Base-by-base conservation (phyloP, 2,329 filamentous ascomycete species). In the Epichloe coenophiala region DNA sequence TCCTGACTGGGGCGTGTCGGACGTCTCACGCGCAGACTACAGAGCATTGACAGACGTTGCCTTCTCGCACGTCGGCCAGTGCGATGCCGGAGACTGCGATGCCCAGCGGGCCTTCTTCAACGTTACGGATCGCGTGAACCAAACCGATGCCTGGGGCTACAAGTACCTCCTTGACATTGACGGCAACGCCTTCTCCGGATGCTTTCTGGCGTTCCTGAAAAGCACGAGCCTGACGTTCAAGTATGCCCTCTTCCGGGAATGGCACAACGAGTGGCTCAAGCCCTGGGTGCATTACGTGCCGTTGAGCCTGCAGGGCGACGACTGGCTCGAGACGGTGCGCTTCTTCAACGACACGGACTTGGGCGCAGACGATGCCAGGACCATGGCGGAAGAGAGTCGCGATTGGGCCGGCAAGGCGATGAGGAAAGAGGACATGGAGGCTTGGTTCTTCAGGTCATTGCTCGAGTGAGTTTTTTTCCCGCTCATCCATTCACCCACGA, bases 241-340 rank as follows among this genome's bases (percentile, higher is more conserved):
- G 70, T 81, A 91, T 67, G 86, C 89, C 15, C 68, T 98, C 39
- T 97, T 96, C 65, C 78, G 87, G 27, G 93, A 98, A 70, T 98
- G 93, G 93, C 93, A 97, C 63, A 77, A 83, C 51, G 90, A 96
- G 64, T 95, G 91, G 89, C 70, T 98, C 33, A 78, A 77, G 60
- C 88, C 91, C 1, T 98, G 93, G 93, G 81, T 88, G 43, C 93
- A 98, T 67, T 97, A 89, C 63, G 77, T 97, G 2, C 93, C 93
- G 0, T 67, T 96, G 47, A 87, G 86, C 55, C 63, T 95, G 55
- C 79, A 81, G 53, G 90, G 89, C 4, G 83, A 89, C 46, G 93
- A 98, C 59, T 90, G 88, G 74, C 74, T 93, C 47, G 93, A 97
- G 72, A 74, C 79, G 31, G 81, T 96, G 52, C 73, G 88, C 48